These are phyloP conservation scores for Aspergillus fijiensis DNA, from an alignment of 2,329 filamentous ascomycete genomes.

Conservation along the genomic window DNA sequence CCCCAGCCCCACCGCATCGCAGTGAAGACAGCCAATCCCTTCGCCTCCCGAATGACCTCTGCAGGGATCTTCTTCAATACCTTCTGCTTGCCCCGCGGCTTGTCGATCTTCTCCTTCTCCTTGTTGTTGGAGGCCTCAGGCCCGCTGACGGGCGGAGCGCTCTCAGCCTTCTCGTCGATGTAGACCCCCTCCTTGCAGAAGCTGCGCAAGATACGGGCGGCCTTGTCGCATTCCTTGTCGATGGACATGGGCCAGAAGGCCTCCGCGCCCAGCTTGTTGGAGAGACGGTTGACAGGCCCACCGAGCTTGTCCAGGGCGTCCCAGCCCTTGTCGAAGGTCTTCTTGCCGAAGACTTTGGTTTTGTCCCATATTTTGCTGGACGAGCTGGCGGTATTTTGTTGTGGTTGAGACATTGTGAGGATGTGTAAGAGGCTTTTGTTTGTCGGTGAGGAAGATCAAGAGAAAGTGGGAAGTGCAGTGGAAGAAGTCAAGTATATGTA, in stretches of 20 bases:
- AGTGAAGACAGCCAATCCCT: conserved; percentile 87
- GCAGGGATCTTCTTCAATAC: conserved; percentile 79
- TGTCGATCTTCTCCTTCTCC: conserved; percentile 44
- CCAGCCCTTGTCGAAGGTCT: conserved; percentile 72
- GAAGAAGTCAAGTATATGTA: neutral
- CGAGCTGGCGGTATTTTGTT: neutral
- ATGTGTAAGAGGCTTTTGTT: no score
- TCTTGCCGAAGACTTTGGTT: conserved; percentile 54
- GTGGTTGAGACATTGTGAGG: conserved; percentile 7
- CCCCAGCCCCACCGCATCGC: conserved; percentile 91
- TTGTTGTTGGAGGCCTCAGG: conserved; percentile 12
- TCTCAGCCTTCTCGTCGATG: conserved; percentile 54
- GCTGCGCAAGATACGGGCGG: conserved; percentile 79
- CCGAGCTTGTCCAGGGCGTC: conserved; percentile 66
- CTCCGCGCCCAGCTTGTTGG: conserved; percentile 76
- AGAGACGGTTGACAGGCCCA: conserved; percentile 73
- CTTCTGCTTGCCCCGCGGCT: conserved; percentile 59
- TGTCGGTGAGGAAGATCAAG: neutral
- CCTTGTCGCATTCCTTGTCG: conserved; percentile 88
- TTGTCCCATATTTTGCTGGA: conserved; percentile 6
- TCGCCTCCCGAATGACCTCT: conserved; percentile 81
- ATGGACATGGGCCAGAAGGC: conserved; percentile 82
- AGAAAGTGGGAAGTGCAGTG: no score
- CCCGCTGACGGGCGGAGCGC: conserved; percentile 10
- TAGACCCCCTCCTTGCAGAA: conserved; percentile 82